Conservation (phyloP, 768 basidiomycete genomes). For the Phlebiopsis gigantea region DNA sequence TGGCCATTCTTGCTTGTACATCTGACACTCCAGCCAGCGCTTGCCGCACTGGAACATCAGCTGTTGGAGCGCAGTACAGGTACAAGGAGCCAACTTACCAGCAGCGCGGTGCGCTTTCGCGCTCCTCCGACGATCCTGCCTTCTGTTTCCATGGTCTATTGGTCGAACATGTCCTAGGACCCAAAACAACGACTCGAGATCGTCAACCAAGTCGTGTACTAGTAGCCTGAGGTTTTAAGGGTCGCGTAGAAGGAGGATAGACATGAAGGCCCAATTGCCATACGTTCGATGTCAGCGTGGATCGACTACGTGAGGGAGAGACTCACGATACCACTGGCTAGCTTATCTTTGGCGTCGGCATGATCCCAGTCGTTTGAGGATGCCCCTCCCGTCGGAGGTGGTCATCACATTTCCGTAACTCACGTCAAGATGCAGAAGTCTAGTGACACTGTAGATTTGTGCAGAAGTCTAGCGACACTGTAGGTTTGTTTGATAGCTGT, state of each 20-base stretch:
- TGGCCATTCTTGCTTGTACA: no score
- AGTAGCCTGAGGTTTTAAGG: background rate
- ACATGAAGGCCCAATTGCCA: background rate
- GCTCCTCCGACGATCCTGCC: no score
- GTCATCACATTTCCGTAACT: background rate
- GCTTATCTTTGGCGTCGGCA: background rate
- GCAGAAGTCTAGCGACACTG: no score
- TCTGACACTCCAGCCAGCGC: no score
- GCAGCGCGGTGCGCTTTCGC: no score
- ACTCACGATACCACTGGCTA: background rate
- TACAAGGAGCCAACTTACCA: no score
- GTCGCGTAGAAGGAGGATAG: background rate
- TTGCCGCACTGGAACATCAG: no score
- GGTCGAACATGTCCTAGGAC: background rate
- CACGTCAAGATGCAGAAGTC: background rate
- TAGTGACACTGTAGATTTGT: background rate
- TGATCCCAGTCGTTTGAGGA: background rate
- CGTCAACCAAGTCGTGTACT: background rate
- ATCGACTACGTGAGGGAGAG: no score
- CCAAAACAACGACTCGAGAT: slow-evolving; percentile 1
- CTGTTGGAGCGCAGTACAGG: no score
- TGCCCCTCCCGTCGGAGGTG: background rate
- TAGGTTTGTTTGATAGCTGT: background rate
- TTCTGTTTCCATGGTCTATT: no score
- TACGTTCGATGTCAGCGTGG: no score